phyloP scores from a whole-genome alignment of 2,329 filamentous ascomycete genomes.

The Arthrobotrys sphaeroides region DNA sequence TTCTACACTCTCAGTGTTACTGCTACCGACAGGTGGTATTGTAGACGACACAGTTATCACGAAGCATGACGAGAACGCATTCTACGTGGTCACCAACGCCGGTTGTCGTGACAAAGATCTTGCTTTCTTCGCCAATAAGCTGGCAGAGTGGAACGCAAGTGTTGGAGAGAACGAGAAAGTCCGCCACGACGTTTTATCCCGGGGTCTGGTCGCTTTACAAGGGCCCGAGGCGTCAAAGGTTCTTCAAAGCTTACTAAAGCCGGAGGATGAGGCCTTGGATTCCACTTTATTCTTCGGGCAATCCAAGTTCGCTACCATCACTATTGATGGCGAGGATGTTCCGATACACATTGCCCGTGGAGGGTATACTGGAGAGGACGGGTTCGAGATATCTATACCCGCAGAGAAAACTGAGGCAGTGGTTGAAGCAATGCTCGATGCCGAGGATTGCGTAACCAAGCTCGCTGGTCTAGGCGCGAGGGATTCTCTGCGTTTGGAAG shows the following conservation, averaged over 20 bases:
- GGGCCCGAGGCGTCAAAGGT: constrained; percentile 79
- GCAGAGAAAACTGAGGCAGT: constrained; percentile 72
- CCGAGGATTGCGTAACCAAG: constrained; percentile 69
- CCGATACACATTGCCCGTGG: constrained; percentile 80
- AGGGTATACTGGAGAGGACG: constrained; percentile 97
- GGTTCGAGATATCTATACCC: constrained; percentile 92
- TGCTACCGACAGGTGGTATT: constrained; percentile 88
- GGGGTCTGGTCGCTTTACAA: constrained; percentile 87
- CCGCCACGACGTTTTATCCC: constrained; percentile 75
- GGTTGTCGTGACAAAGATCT: constrained; percentile 90
- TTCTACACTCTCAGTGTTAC: constrained; percentile 83
- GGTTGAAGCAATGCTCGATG: constrained; percentile 74
- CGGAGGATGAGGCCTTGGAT: constrained; percentile 67
- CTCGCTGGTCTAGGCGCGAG: constrained; percentile 89
- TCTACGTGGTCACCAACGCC: constrained; percentile 96
- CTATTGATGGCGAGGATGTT: constrained; percentile 8
- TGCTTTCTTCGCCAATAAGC: constrained; percentile 76
- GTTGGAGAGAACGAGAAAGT: constrained; percentile 68
- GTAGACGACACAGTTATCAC: constrained; percentile 95
- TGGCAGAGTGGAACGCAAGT: constrained; percentile 69
- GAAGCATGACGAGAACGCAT: constrained; percentile 73
- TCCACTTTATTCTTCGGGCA: constrained; percentile 81
- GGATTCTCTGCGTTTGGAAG: constrained; percentile 91
- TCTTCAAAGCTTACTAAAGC: constrained; percentile 71
- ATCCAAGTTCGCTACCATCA: constrained; percentile 72